A percentile compares a stretch with the other conserved stretches of the same genome.
phyloP scores from a whole-genome alignment of 1,284 basidiomycete genomes.

The Leccinum angustisporum region DNA sequence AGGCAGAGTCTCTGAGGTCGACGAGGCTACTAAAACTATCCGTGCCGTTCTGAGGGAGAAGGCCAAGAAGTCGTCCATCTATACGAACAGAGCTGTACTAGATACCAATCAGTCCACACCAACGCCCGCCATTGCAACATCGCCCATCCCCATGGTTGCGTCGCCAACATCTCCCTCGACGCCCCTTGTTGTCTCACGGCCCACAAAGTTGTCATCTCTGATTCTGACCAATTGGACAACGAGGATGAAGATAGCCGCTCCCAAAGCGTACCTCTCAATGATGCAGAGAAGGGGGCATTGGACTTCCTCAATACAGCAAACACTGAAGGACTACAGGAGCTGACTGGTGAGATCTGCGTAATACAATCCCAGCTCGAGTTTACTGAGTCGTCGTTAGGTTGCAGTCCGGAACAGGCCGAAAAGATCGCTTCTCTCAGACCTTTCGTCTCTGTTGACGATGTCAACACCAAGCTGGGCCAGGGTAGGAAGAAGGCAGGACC shows the following conservation, averaged over 20 bases:
- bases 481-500: constrained; percentile 79
- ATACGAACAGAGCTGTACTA: constrained; percentile 58
- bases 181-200: constrained; percentile 41
- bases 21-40: constrained; percentile 64
- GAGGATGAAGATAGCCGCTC: constrained; percentile 37
- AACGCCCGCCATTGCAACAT: constrained; percentile 18
- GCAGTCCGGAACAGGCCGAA: constrained; percentile 78
- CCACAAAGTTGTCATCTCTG: constrained; percentile 62
- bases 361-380: background rate
- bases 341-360: constrained; percentile 68
- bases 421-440: constrained; percentile 82
- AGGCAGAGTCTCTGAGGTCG: constrained; percentile 66
- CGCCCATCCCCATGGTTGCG: constrained; percentile 27
- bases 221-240: constrained; percentile 55
- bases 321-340: constrained; percentile 77
- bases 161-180: constrained; percentile 47
- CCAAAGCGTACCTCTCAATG: constrained; percentile 20
- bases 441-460: constrained; percentile 76
- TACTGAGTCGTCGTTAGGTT: constrained; percentile 54
- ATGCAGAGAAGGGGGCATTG: constrained; percentile 52
- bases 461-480: constrained; percentile 78
- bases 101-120: constrained; percentile 39
- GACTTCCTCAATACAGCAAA: constrained; percentile 86
- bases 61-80: constrained; percentile 75
- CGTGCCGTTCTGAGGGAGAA: constrained; percentile 64